Conservation (phyloP, 2,329 filamentous ascomycete genomes). For the Calonectria fujianensis region DNA sequence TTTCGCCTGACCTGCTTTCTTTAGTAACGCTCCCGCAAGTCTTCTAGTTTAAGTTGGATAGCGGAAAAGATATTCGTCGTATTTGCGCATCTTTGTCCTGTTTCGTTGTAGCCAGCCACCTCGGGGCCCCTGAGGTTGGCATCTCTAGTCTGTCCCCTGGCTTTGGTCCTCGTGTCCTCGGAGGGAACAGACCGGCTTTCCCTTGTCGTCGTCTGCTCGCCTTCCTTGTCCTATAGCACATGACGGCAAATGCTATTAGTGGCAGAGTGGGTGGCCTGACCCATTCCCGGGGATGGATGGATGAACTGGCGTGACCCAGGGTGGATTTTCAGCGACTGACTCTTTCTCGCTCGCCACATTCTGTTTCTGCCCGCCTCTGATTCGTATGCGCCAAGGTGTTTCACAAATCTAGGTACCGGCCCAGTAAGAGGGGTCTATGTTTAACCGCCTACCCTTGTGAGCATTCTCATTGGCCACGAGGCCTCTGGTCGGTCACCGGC, state of each 20-base stretch:
- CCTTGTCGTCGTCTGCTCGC: not conserved
- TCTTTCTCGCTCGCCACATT: conserved; percentile 30
- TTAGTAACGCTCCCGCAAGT: not conserved
- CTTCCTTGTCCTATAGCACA: conserved; percentile 19
- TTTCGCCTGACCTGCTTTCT: not conserved
- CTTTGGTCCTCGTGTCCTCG: not conserved
- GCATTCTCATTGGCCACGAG: conserved; percentile 44
- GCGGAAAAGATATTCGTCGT: not conserved
- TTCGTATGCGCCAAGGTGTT: conserved; percentile 42
- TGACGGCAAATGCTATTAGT: not conserved
- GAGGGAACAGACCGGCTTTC: not conserved
- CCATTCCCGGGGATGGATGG: conserved; percentile 22
- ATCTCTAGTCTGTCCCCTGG: conserved; percentile 18
- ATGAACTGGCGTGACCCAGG: conserved; percentile 16
- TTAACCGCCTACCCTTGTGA: conserved; percentile 39
- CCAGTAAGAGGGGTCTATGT: conserved; percentile 52
- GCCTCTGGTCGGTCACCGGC: conserved; percentile 43
- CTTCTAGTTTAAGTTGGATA: not conserved
- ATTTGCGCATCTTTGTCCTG: conserved; percentile 4
- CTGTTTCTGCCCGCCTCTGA: conserved; percentile 10
- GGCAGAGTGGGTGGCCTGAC: not conserved
- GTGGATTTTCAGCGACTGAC: conserved; percentile 3
- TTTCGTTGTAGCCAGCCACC: conserved; percentile 6
- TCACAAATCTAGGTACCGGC: conserved; percentile 49
- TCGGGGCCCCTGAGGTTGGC: conserved; percentile 16